Conservation (phyloP, 1,139 yeast species). For the Lodderomyces parapsilosis region DNA sequence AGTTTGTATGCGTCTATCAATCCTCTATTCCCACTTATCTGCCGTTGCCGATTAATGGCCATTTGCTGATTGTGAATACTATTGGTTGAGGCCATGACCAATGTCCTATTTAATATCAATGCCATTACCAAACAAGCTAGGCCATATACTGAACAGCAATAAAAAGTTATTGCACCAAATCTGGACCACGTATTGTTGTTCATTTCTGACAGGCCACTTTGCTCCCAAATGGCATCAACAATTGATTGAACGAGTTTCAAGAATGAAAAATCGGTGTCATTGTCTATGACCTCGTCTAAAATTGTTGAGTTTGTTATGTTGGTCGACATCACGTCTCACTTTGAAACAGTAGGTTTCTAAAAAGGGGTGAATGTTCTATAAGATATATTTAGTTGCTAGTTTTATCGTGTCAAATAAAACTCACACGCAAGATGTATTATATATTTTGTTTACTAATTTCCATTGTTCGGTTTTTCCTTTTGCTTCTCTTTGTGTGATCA, state of each 20-base stretch:
- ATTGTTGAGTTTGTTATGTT: slow-evolving; percentile 4
- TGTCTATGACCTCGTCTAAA: not conserved
- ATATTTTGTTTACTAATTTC: too few relatives aligned
- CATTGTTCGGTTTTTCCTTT: too few relatives aligned
- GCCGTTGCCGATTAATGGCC: slow-evolving; percentile 18
- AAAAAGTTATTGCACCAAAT: slow-evolving; percentile 23
- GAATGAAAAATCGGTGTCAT: slow-evolving; percentile 8
- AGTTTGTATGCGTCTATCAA: slow-evolving; percentile 14
- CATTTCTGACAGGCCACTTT: slow-evolving; percentile 17
- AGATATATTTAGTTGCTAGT: too few relatives aligned
- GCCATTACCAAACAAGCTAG: slow-evolving; percentile 60
- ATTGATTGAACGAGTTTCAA: slow-evolving; percentile 17
- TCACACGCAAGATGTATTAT: too few relatives aligned
- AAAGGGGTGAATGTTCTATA: too few relatives aligned
- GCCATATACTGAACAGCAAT: slow-evolving; percentile 38
- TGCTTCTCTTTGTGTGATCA: too few relatives aligned
- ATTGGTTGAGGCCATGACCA: slow-evolving; percentile 65
- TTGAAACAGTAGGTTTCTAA: too few relatives aligned
- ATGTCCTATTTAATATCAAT: slow-evolving; percentile 59
- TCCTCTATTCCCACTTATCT: slow-evolving; percentile 3
- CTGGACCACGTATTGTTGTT: slow-evolving; percentile 16
- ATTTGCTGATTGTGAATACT: slow-evolving; percentile 23
- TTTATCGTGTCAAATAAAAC: too few relatives aligned
- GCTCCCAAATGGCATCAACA: slow-evolving; percentile 25
- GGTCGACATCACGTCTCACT: slow-evolving; percentile 1